Evolutionary conservation across 441 rosid genomes (phyloP).

Genomic region (Erysimum cheiri): DNA sequence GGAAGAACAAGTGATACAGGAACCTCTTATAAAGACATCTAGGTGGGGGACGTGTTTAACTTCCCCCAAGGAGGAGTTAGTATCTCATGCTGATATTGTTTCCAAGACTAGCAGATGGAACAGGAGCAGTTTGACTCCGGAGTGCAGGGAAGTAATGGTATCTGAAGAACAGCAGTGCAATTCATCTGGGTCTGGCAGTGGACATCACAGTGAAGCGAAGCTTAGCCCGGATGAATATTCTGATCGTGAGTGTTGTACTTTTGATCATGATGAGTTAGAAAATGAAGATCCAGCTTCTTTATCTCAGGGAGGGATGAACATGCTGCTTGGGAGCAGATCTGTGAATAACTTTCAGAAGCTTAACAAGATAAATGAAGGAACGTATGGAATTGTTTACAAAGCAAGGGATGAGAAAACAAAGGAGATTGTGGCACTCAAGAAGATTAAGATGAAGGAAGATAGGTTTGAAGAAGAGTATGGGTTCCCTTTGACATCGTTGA

Average conservation of each 20-base stretch:
- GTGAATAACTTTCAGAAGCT: slow-evolving; percentile 74
- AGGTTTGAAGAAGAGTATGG: slow-evolving; percentile 49
- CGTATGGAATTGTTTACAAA: slow-evolving; percentile 83
- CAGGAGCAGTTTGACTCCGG: slow-evolving; percentile 47
- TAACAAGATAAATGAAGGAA: slow-evolving; percentile 84
- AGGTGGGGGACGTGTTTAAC: slow-evolving; percentile 71
- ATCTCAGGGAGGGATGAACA: slow-evolving; percentile 50
- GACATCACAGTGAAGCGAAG: slow-evolving; percentile 34
- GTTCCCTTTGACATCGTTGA: slow-evolving; percentile 74
- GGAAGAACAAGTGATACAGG: slow-evolving; percentile 49
- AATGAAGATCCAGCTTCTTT: slow-evolving; percentile 43
- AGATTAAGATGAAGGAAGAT: slow-evolving; percentile 74
- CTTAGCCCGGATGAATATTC: slow-evolving; percentile 37
- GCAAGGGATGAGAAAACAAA: slow-evolving; percentile 75
- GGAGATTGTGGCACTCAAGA: slow-evolving; percentile 83
- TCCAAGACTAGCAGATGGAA: slow-evolving; percentile 40
- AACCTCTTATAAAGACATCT: slow-evolving; percentile 49
- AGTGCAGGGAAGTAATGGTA: slow-evolving; percentile 53
- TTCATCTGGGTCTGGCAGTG: slow-evolving; percentile 45
- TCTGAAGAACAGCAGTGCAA: slow-evolving; percentile 40
- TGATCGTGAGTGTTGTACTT: slow-evolving; percentile 46
- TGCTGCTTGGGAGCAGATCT: slow-evolving; percentile 71
- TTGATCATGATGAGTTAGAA: slow-evolving; percentile 53
- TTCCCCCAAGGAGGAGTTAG: slow-evolving; percentile 39
- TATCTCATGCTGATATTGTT: slow-evolving; percentile 37